phyloP scores from a whole-genome alignment of 257 asterid species.

The Solanum boliviense region DNA sequence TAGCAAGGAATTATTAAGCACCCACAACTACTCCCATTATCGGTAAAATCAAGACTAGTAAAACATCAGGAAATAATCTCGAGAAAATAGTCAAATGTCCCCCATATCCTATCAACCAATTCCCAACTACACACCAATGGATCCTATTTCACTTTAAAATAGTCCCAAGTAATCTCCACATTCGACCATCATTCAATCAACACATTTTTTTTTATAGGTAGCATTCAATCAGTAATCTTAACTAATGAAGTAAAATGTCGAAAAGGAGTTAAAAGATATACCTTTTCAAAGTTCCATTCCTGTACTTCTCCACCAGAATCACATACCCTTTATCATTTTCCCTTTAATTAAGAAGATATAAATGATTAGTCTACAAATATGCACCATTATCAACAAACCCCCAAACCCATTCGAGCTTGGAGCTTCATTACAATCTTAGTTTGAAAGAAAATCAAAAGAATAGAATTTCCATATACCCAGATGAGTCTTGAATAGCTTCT shows the following conservation, averaged over 20 bases:
- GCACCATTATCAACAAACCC: background rate
- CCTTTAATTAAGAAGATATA: constrained; percentile 16
- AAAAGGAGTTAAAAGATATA: background rate
- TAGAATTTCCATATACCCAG: background rate
- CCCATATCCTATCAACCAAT: background rate
- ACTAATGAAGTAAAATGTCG: background rate
- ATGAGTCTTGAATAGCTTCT: background rate
- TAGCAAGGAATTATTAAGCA: background rate
- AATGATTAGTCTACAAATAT: background rate
- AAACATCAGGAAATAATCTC: background rate
- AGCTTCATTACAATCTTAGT: background rate
- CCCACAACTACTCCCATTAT: background rate
- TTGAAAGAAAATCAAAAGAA: background rate
- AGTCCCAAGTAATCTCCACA: background rate
- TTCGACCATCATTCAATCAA: background rate
- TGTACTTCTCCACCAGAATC: constrained; percentile 64
- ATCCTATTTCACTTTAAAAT: background rate
- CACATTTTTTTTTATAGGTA: background rate
- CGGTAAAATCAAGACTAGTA: background rate
- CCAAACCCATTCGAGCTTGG: background rate
- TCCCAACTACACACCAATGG: background rate
- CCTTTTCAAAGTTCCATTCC: constrained; percentile 79
- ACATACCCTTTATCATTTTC: constrained; percentile 25
- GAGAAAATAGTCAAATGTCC: background rate
- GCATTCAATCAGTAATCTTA: background rate